Percentiles rank a stretch among this genome's conserved stretches.
phyloP scores from a whole-genome alignment of 2,329 filamentous ascomycete species.

The Xylaria sp. region DNA sequence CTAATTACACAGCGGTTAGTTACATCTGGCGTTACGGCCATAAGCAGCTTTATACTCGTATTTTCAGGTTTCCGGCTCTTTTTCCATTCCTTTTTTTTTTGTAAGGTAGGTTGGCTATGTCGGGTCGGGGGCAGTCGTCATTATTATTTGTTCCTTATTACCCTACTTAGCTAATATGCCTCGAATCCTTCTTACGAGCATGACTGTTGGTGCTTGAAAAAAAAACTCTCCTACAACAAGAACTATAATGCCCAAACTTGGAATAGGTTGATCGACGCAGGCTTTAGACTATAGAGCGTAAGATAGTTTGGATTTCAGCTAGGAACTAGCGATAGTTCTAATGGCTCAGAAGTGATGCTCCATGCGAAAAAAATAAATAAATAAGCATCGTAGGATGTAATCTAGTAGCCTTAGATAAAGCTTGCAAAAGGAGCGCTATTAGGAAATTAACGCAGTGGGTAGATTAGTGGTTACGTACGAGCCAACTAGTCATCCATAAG shows the following conservation, averaged over 20 bases:
- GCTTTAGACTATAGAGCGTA: neutral
- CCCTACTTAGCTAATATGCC: neutral
- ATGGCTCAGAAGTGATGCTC: neutral
- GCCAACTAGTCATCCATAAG: neutral
- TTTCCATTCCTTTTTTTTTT: too few species aligned
- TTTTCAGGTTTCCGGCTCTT: too few species aligned
- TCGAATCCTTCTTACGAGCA: neutral
- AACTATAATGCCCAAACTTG: neutral
- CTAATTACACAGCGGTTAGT: too few species aligned
- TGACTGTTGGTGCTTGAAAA: neutral
- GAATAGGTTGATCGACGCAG: neutral
- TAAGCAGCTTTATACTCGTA: neutral
- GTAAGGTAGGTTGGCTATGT: too few species aligned
- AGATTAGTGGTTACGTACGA: neutral
- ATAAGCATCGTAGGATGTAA: neutral
- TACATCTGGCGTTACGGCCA: too few species aligned
- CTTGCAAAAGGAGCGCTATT: neutral
- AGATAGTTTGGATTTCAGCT: neutral
- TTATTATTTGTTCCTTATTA: neutral
- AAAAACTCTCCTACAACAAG: neutral
- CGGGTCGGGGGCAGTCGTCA: neutral
- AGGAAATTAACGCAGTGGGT: neutral
- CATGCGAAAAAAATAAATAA: neutral
- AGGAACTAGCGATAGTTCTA: neutral
- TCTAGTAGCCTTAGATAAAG: neutral